Evolutionary conservation across 2,329 filamentous ascomycete species (phyloP).

Genomic region (Talaromyces islandicus): DNA sequence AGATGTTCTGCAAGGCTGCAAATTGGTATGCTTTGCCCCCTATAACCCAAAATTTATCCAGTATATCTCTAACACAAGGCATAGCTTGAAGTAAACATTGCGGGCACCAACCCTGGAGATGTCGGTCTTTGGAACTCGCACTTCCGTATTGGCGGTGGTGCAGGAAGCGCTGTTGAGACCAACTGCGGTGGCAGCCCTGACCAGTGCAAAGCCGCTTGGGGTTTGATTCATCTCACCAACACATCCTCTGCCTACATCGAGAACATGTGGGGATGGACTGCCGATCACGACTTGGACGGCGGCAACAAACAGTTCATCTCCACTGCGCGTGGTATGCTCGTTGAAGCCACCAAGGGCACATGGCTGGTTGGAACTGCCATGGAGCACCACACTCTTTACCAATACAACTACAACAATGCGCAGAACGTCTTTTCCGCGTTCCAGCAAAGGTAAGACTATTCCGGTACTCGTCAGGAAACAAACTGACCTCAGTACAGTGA

Average conservation of each 20-base stretch:
- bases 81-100: conserved; percentile 48
- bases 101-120: conserved; percentile 40
- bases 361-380: conserved; percentile 51
- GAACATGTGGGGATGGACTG: conserved; percentile 48
- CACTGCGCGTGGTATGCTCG: conserved; percentile 43
- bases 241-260: conserved; percentile 49
- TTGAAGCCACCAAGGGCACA: conserved; percentile 44
- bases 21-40: conserved; percentile 20
- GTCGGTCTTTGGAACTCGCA: conserved; percentile 48
- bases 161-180: conserved; percentile 33
- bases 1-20: conserved; percentile 40
- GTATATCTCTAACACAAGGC: neutral
- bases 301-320: conserved; percentile 15
- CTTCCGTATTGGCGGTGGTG: conserved; percentile 43
- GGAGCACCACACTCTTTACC: conserved; percentile 51
- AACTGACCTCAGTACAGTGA: conserved; percentile 30
- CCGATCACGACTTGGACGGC: conserved; percentile 46
- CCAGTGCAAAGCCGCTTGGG: conserved; percentile 45
- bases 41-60: neutral
- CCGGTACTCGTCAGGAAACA: neutral
- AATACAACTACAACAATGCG: conserved; percentile 47
- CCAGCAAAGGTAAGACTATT: conserved; percentile 22
- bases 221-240: conserved; percentile 47
- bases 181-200: conserved; percentile 31
- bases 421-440: conserved; percentile 44